Percentiles rank a stretch among this genome's conserved stretches.
These are phyloP conservation scores for Aspergillus fumigatus DNA, from an alignment of 2,329 filamentous ascomycete species.

Conservation along the genomic window DNA sequence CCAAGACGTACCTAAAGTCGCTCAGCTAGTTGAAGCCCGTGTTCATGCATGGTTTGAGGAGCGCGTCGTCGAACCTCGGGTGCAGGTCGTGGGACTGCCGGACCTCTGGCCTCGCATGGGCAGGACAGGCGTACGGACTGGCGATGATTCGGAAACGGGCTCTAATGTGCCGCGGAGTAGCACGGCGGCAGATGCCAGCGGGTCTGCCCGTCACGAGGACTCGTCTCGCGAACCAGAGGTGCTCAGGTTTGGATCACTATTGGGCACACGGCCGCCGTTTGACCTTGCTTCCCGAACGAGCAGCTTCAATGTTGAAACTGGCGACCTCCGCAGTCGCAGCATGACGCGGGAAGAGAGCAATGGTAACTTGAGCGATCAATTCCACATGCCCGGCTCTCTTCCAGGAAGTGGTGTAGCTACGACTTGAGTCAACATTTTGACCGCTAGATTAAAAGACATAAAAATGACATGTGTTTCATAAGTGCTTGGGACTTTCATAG, in stretches of 20 bases:
- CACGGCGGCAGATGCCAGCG: conserved; percentile 24
- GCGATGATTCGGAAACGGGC: conserved; percentile 39
- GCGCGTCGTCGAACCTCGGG: conserved; percentile 60
- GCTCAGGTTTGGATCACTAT: conserved; percentile 29
- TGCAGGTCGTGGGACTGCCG: conserved; percentile 61
- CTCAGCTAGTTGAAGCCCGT: conserved; percentile 60
- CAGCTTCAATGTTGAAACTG: conserved; percentile 32
- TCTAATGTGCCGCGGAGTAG: conserved; percentile 29
- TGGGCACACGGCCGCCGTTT: conserved; percentile 25
- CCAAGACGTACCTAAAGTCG: conserved; percentile 63
- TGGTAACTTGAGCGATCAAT: conserved; percentile 28
- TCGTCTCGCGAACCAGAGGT: conserved; percentile 26
- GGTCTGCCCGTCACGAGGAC: conserved; percentile 18
- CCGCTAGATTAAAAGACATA: background rate
- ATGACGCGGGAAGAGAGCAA: conserved; percentile 29
- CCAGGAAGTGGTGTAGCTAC: conserved; percentile 22
- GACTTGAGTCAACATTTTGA: conserved; percentile 9
- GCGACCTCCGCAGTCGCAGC: conserved; percentile 28
- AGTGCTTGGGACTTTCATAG: background rate
- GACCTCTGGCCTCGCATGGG: conserved; percentile 59
- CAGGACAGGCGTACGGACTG: conserved; percentile 40
- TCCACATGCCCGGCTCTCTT: conserved; percentile 39
- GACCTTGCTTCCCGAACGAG: conserved; percentile 30
- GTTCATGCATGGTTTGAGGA: conserved; percentile 66
- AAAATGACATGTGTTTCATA: background rate